A percentile compares a stretch with the other conserved stretches of the same genome.
These are phyloP conservation scores for Plasmopara halstedii DNA, from an alignment of 352 stramenopile genomes.

Conservation along the genomic window DNA sequence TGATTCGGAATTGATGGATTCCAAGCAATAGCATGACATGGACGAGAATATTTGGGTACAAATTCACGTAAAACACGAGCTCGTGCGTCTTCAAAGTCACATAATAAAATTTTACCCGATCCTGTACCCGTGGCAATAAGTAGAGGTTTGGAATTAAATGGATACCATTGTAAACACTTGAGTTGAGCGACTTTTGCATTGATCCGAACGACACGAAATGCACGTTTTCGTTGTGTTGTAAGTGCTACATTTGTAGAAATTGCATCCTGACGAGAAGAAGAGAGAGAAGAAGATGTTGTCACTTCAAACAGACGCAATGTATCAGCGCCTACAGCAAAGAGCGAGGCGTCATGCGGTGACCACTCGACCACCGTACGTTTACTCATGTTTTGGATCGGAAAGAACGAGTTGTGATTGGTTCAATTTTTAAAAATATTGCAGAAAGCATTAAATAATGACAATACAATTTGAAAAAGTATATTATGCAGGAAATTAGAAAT, in stretches of 20 bases:
- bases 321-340: slow-evolving; percentile 78
- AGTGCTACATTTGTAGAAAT: slow-evolving; percentile 3
- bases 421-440: too few relatives aligned
- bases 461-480: too few relatives aligned
- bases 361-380: slow-evolving; percentile 79
- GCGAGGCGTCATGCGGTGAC: slow-evolving; percentile 72
- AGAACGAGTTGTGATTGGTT: too few relatives aligned
- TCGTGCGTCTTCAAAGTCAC: slow-evolving; percentile 68
- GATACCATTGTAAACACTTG: slow-evolving; percentile 82
- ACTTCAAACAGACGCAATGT: slow-evolving; percentile 81
- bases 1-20: slow-evolving; percentile 69
- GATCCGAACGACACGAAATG: slow-evolving; percentile 77
- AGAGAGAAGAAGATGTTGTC: slow-evolving; percentile 22
- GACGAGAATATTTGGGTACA: slow-evolving; percentile 70
- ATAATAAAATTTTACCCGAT: slow-evolving; percentile 76
- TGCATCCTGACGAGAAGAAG: slow-evolving; percentile 1
- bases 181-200: slow-evolving; percentile 67
- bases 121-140: slow-evolving; percentile 69
- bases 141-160: slow-evolving; percentile 61
- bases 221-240: slow-evolving; percentile 76
- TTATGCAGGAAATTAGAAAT: too few relatives aligned
- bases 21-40: slow-evolving; percentile 80
- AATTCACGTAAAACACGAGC: slow-evolving; percentile 63
- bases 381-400: slow-evolving; percentile 33
- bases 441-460: too few relatives aligned